A percentile compares a stretch with the other conserved stretches of the same genome.
These are phyloP conservation scores for Phytophthora sansomeana DNA, from an alignment of 352 stramenopile species.

Conservation along the genomic window DNA sequence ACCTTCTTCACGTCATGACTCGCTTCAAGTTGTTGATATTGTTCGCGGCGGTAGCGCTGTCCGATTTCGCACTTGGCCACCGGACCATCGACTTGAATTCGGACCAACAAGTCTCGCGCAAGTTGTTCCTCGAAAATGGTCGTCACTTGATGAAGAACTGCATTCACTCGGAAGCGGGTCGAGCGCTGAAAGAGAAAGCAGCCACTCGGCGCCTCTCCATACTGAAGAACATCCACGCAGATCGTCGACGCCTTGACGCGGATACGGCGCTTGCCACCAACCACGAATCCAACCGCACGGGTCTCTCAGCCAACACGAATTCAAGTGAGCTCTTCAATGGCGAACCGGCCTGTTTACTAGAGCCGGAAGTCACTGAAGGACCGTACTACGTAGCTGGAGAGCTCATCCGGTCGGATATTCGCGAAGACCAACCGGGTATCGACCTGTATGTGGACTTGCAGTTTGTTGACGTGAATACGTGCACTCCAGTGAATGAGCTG, in stretches of 20 bases:
- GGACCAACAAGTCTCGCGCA: not conserved
- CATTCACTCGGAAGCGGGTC: constrained; percentile 14
- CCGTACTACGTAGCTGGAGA: constrained; percentile 35
- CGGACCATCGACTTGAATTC: not conserved
- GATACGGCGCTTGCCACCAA: constrained; percentile 22
- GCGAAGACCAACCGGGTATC: constrained; percentile 30
- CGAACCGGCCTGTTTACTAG: constrained; percentile 22
- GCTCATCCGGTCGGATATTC: constrained; percentile 32
- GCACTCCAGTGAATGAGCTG: constrained; percentile 21
- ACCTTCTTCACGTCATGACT: constrained; percentile 10
- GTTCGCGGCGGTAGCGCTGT: constrained; percentile 7
- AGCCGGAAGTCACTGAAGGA: constrained; percentile 31
- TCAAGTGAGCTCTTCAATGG: constrained; percentile 20
- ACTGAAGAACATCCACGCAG: constrained; percentile 9
- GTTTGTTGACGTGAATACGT: constrained; percentile 36
- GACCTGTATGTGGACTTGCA: constrained; percentile 32
- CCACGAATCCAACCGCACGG: constrained; percentile 26
- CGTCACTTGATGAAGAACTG: constrained; percentile 24
- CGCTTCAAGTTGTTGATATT: constrained; percentile 1
- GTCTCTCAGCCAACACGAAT: constrained; percentile 14
- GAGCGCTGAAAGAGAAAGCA: constrained; percentile 23
- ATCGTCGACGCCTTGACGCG: constrained; percentile 24
- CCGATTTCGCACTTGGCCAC: constrained; percentile 9
- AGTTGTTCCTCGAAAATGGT: constrained; percentile 28
- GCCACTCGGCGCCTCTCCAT: constrained; percentile 12